These are phyloP conservation scores for Przewalskia tangutica DNA, from an alignment of 257 asterid species.

Conservation along the genomic window DNA sequence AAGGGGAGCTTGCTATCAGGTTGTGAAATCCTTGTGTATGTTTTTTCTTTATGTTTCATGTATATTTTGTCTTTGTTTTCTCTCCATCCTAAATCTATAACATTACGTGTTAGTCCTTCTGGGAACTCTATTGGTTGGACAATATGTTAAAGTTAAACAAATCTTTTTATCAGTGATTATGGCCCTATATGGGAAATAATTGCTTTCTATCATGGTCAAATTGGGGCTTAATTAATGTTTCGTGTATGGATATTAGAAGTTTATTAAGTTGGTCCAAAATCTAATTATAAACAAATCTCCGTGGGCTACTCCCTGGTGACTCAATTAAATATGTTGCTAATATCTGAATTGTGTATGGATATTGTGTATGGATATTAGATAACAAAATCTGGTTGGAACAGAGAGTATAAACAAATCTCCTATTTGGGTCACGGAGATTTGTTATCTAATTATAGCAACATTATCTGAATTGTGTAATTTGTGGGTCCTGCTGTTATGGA, in stretches of 20 bases:
- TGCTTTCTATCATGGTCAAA: not conserved
- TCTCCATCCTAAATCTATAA: not conserved
- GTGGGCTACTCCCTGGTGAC: not conserved
- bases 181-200: not conserved
- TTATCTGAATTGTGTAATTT: not conserved
- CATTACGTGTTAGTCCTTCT: not conserved
- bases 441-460: too few species aligned
- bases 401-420: too few species aligned
- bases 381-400: too few species aligned
- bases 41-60: not conserved
- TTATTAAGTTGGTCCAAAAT: not conserved
- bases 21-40: not conserved
- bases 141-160: not conserved
- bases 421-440: too few species aligned
- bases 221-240: not conserved
- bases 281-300: too few species aligned
- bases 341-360: too few species aligned
- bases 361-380: too few species aligned
- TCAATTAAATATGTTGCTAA: not conserved
- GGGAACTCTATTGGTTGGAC: not conserved
- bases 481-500: not conserved
- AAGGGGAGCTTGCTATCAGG: constrained; percentile 90
- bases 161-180: too few species aligned
- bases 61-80: not conserved
- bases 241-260: not conserved